Evolutionary conservation across 352 stramenopile genomes (phyloP), one percentile per base, ranked within the genome.

Genomic region (Phytophthora constricta): DNA sequence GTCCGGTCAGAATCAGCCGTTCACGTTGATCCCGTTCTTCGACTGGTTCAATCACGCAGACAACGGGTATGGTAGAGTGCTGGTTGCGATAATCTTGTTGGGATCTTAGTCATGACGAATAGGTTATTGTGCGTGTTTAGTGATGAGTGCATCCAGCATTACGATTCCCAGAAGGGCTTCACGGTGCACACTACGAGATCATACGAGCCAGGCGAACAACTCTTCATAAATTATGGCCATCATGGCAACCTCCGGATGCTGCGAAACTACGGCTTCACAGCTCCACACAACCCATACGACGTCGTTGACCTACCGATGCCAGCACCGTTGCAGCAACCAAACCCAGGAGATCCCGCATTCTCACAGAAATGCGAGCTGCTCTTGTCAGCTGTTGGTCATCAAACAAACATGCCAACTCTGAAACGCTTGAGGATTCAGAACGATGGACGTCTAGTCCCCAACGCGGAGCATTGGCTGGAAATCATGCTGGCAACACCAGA

Each of bases 1-100:
- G 52, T 94, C 86, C 13, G 84, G 85, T 11, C 72, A 77, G 25
- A 51, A 79, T 28, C 87, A 94, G 68, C 87, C 87, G 23, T 96
- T 96, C 74, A 79, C 86, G 20, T 76, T 96, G 16, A 89, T 93
- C 27, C 87, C 87, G 28, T 92, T 93, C 68, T 93, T 96, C 55
- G 87, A 96, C 75, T 96, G 80, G 81, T 94, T 94, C 66, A 93
- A 96, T 55, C 87, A 96, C 53, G 69, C 72, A 25, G 72, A 86
- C 46, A 73, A 74, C 19, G 75, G 82, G 84, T 93, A 75, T 26
- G 63, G 16, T 16, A 14, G 7, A 23, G 46, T 23, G 17, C 25
- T 49, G 8, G 7, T 20, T 39, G 17, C 28, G 1, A 27, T 14
- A 9, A 26, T 49, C 8, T 49, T 11, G n/a, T 55, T 60, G 23